Conservation (phyloP, 1,284 basidiomycete species). For the Xerocomus nothofagi region DNA sequence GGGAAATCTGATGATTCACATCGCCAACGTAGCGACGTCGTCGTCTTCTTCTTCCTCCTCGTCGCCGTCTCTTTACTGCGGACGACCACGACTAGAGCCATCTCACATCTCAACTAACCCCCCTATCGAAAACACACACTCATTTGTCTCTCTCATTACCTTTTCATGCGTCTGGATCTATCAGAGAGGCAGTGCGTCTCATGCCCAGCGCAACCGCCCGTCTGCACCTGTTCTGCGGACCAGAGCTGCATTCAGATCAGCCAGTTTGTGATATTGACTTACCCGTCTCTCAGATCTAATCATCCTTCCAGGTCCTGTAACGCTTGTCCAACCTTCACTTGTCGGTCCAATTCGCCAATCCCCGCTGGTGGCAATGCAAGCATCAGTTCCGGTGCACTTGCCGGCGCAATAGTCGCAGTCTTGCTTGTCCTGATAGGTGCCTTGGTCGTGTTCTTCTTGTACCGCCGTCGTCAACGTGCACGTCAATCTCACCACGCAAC, state of each 20-base stretch:
- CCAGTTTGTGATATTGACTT: conserved; percentile 43
- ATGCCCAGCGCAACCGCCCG: conserved; percentile 43
- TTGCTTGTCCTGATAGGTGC: conserved; percentile 57
- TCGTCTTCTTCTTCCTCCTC: background rate
- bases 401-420: conserved; percentile 66
- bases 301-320: conserved; percentile 52
- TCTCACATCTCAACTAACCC: conserved; percentile 9
- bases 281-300: conserved; percentile 11
- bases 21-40: background rate
- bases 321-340: conserved; percentile 48
- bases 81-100: conserved; percentile 1
- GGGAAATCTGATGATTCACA: conserved; percentile 7
- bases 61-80: background rate
- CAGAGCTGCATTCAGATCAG: conserved; percentile 60
- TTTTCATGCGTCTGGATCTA: conserved; percentile 53
- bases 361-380: conserved; percentile 35
- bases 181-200: conserved; percentile 45
- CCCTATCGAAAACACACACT: conserved; percentile 31
- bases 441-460: conserved; percentile 57
- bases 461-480: conserved; percentile 50
- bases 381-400: conserved; percentile 68
- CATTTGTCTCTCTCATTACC: conserved; percentile 37
- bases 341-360: conserved; percentile 16
- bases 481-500: conserved; percentile 29
- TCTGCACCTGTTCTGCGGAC: conserved; percentile 53